Evolutionary conservation across 2,329 filamentous ascomycete genomes (phyloP).

Genomic region (Leptographium galeiforme): DNA sequence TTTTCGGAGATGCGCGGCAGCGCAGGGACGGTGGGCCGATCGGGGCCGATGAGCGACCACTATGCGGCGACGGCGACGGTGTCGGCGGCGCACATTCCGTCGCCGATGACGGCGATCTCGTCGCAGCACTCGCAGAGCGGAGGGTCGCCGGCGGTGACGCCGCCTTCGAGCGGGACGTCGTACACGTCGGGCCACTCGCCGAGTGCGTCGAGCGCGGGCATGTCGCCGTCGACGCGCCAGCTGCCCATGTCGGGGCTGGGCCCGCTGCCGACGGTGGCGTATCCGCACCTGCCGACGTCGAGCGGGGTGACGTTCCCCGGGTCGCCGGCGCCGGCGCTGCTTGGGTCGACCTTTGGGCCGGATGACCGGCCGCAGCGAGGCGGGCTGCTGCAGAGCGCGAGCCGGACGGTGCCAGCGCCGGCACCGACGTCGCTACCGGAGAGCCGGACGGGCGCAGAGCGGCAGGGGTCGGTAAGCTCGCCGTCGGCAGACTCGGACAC

Average conservation of each 20-base stretch:
- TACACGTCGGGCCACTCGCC: constrained; percentile 70
- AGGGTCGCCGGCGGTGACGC: constrained; percentile 65
- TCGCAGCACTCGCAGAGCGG: constrained; percentile 27
- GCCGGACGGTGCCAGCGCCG: constrained; percentile 21
- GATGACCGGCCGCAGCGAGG: constrained; percentile 53
- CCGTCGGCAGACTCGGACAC: constrained; percentile 41
- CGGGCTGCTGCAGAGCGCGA: constrained; percentile 50
- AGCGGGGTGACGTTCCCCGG: constrained; percentile 42
- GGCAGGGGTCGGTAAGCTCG: constrained; percentile 33
- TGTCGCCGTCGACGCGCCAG: constrained; percentile 54
- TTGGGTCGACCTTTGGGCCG: constrained; percentile 53
- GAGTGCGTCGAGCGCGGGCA: constrained; percentile 53
- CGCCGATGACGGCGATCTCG: constrained; percentile 42
- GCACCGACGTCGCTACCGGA: background rate
- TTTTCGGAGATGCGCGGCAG: constrained; percentile 41
- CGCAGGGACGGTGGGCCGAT: constrained; percentile 18
- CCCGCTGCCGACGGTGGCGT: constrained; percentile 51
- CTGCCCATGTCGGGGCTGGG: constrained; percentile 20
- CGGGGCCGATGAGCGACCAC: constrained; percentile 16
- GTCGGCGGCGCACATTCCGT: constrained; percentile 44
- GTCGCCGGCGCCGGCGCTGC: constrained; percentile 55
- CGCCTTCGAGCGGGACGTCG: constrained; percentile 60
- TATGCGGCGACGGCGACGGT: constrained; percentile 18
- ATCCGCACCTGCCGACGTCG: constrained; percentile 62
- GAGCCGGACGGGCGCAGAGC: constrained; percentile 17